A percentile compares a stretch with the other conserved stretches of the same genome.
phyloP scores from a whole-genome alignment of 257 asterid species.

The Henckelia pumila region DNA sequence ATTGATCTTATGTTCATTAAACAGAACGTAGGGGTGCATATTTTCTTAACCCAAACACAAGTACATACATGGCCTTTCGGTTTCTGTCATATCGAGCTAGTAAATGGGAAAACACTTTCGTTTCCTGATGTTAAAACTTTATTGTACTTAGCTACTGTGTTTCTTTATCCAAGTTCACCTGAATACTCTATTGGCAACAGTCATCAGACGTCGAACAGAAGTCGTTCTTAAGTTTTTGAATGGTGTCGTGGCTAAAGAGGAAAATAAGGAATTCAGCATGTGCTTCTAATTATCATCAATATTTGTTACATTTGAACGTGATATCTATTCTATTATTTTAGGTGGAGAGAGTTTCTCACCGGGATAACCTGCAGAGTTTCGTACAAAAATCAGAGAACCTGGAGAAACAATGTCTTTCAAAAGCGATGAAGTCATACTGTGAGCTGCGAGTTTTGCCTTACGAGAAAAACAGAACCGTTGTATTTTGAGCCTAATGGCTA shows the following conservation, averaged over 20 bases:
- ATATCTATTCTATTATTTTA: slow-evolving; percentile 30
- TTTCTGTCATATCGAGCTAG: not conserved
- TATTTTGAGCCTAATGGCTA: slow-evolving; percentile 45
- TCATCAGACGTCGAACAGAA: not conserved
- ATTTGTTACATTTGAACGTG: not conserved
- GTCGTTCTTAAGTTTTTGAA: not conserved
- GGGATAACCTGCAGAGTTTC: slow-evolving; percentile 72
- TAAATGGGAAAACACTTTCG: not conserved
- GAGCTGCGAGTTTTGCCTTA: slow-evolving; percentile 87
- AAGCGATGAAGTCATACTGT: slow-evolving; percentile 84
- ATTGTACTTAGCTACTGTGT: not conserved
- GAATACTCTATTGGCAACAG: not conserved
- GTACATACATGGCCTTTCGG: not conserved
- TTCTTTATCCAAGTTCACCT: not conserved
- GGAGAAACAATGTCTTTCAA: slow-evolving; percentile 90
- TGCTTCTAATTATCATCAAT: not conserved
- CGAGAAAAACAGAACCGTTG: slow-evolving; percentile 72
- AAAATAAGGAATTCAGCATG: not conserved
- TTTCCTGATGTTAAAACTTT: not conserved
- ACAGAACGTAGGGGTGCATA: not conserved
- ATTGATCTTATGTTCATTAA: slow-evolving; percentile 2
- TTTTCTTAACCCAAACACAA: not conserved
- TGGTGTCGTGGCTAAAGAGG: not conserved
- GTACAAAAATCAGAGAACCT: slow-evolving; percentile 82
- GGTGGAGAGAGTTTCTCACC: slow-evolving; percentile 96